Base-by-base conservation (phyloP, 805 yeast species). In the Trichomonascus vanleenenianus region DNA sequence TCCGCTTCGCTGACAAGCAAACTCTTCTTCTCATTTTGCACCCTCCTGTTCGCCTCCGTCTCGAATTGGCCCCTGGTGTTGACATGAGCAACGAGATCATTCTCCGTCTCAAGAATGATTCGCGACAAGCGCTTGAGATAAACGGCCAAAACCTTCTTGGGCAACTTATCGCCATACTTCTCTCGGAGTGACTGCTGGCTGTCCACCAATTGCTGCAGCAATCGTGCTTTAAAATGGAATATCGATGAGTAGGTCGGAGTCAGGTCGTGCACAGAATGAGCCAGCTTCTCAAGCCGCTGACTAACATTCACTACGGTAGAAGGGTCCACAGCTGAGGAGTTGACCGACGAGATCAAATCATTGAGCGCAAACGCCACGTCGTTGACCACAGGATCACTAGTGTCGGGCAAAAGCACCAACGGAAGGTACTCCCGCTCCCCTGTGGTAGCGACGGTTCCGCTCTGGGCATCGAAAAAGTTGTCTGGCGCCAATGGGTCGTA, bases 321-420 rank as follows among this genome's bases (percentile, higher is more conserved):
- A 12, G 48, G 53, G 30, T 53, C 46, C 16, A 52, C 55, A 8
- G 56, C 59, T 9, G 58, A 47, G 11, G 43, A 19, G 43, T 57
- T 57, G 39, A 50, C 49, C 32, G 54, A 49, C 11, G 53, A 48
- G 15, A 57, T 57, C 40, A 57, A 52, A 30, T 56, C 61, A 42
- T 57, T 57, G 40, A 57, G 47, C 2, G 55, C 47, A 57, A 54
- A 52, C 43, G 56, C 44, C 12, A 53, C 53, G 3, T 43, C 50
- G n/a, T 49, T 45, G 14, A 57, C 48, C 7, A 52, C 38, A 3
- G 51, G 53, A 45, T 57, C 56, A 3, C 50, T 38, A 5, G 47
- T 50, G 35, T 57, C 60, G 3, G 60, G 61, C 33, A 57, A 44
- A 38, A 51, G 43, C n/a, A 57, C 41, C 43, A 57, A 40, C 3